Base-by-base conservation (phyloP, 805 yeast genomes). In the Metschnikowia arizonensis region DNA sequence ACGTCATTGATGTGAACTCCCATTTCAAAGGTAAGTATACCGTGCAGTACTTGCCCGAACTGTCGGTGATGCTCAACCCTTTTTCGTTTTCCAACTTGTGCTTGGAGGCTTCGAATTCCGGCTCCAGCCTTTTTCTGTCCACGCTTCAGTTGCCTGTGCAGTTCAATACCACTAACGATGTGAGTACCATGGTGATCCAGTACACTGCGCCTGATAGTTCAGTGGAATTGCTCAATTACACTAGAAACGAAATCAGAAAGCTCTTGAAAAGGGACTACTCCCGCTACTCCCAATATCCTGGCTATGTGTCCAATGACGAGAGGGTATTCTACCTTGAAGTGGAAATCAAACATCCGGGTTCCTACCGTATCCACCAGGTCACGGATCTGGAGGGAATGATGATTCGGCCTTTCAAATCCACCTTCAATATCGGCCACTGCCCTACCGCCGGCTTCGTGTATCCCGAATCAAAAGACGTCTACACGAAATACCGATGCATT, bases 1-100 rank as follows among this genome's bases (percentile, higher is more conserved):
- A 59, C 26, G 59, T 73, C 10, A 45, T 65, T 4, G 79, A 78
- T 48, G 74, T 74, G 55, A 69, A 78, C 18, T 59, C 78, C 2
- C 95, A 89, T 62, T 85, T 90, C 61, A 84, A 79, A 57, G 99
- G 99, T 35, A 81, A 81, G 34, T 86, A 87, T 58, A 85, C 90
- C 0, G 83, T 93, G 50, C 85, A 90, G 58, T 85, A 86, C 50
- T 69, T 93, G 29, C 98, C 99, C 0, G 97, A 91, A 64, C 85
- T 95, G 35, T 83, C 95, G 0, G 96, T 95, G 4, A 72, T 74
- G 56, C 66, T 93, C 55, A 88, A 90, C 52, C 97, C 97, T 2
- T 77, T 80, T 54, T 78, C 73, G 40, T 80, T 77, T 42, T 60
- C 59, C 24, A 72, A 78, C 4, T 77, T 76, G 49, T 93, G 99